Evolutionary conservation across 257 asterid genomes (phyloP).

Genomic region (Fraxinus excelsior): DNA sequence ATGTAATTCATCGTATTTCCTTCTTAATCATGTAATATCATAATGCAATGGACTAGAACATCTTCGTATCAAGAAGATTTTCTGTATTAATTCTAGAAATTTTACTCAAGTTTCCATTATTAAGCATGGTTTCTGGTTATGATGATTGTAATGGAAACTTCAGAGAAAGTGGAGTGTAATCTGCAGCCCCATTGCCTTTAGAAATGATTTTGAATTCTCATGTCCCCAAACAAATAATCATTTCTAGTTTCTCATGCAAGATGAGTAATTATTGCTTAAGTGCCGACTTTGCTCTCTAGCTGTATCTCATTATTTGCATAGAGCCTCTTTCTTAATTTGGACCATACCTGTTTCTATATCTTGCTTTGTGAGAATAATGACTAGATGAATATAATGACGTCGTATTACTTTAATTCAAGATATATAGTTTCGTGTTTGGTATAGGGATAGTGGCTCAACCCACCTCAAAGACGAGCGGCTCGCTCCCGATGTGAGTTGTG

Average conservation of each 20-base stretch:
- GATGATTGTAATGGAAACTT: constrained; percentile 25
- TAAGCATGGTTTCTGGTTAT: constrained; percentile 30
- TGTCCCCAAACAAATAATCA: constrained; percentile 27
- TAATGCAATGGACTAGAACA: not conserved
- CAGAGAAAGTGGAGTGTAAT: constrained; percentile 17
- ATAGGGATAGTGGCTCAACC: no score
- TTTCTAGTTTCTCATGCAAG: constrained; percentile 22
- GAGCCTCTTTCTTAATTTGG: no score
- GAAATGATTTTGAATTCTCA: constrained; percentile 23
- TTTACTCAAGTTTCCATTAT: not conserved
- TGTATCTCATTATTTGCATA: not conserved
- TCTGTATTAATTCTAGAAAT: not conserved
- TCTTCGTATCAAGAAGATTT: not conserved
- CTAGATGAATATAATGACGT: no score
- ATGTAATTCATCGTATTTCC: constrained; percentile 15
- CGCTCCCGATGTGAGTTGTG: no score
- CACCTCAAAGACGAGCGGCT: no score
- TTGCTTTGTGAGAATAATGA: no score
- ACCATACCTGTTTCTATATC: no score
- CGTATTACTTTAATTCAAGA: no score
- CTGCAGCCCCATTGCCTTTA: not conserved
- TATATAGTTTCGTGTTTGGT: no score
- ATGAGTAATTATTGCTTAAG: constrained; percentile 23
- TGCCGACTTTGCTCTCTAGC: not conserved
- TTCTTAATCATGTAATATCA: constrained; percentile 21